Conservation (phyloP, 371 early-diverging fungal genomes). For the Massospora cicadina region DNA sequence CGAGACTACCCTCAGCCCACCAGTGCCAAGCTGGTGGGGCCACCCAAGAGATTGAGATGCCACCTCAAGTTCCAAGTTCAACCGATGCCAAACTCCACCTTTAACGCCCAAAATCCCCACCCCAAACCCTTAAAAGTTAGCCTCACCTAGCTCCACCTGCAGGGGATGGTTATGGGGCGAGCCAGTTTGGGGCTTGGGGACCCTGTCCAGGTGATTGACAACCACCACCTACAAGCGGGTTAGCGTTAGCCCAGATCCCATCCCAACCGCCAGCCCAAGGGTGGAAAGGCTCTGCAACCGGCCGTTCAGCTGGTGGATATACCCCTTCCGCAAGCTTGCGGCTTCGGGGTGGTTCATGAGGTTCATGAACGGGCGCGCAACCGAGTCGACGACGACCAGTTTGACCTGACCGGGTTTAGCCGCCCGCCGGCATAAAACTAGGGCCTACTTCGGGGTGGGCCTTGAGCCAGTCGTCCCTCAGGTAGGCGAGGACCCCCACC, state of each 20-base stretch:
- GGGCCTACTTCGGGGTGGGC: not conserved
- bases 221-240: not conserved
- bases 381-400: not conserved
- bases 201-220: not conserved
- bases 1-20: too few species aligned
- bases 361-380: not conserved
- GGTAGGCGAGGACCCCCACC: not conserved
- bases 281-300: not conserved
- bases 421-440: not conserved
- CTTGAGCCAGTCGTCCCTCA: not conserved
- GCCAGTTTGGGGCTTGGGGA: not conserved
- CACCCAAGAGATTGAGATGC: too few species aligned
- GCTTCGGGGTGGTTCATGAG: not conserved
- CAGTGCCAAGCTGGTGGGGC: too few species aligned
- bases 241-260: not conserved
- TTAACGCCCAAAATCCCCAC: too few species aligned
- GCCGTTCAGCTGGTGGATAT: not conserved
- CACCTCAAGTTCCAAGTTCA: too few species aligned
- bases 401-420: not conserved
- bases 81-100: too few species aligned
- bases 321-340: not conserved
- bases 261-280: not conserved
- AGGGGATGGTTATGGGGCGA: not conserved
- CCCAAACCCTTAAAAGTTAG: not conserved
- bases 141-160: not conserved